These are phyloP conservation scores for Penicillium nucicola DNA, from an alignment of 495 filamentous ascomycete species.

Conservation along the genomic window DNA sequence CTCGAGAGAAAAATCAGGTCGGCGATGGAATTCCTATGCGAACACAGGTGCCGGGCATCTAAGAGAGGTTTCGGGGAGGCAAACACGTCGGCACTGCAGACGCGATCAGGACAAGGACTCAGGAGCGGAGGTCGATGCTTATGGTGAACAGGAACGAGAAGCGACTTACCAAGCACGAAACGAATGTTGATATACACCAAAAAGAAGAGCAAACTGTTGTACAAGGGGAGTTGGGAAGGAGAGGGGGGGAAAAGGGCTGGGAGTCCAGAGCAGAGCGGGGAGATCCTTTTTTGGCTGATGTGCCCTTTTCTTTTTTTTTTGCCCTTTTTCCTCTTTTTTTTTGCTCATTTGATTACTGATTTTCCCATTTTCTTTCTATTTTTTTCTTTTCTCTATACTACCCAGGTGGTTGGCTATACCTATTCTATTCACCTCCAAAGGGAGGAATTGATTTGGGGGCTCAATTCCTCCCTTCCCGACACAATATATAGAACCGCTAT, in stretches of 20 bases:
- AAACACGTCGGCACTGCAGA: constrained; percentile 18
- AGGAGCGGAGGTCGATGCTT: too few relatives aligned
- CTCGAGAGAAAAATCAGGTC: constrained; percentile 28
- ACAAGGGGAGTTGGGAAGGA: constrained; percentile 35
- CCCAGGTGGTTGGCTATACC: not conserved
- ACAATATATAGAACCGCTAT: too few relatives aligned
- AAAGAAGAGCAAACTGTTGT: constrained; percentile 35
- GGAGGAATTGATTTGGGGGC: not conserved
- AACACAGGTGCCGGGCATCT: constrained; percentile 12
- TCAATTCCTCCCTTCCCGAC: not conserved
- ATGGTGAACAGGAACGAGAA: too few relatives aligned
- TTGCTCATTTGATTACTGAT: not conserved
- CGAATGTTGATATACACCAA: constrained; percentile 24
- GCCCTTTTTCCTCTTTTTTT: not conserved
- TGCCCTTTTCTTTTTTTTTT: constrained; percentile 10
- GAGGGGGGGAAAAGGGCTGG: constrained; percentile 15
- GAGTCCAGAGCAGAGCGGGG: constrained; percentile 29
- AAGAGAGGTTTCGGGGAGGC: constrained; percentile 4
- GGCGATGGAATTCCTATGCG: constrained; percentile 11
- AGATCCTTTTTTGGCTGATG: constrained; percentile 21
- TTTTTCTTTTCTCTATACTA: not conserved
- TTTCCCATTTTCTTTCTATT: not conserved
- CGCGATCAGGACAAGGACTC: too few relatives aligned
- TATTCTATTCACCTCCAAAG: not conserved
- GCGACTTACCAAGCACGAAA: constrained; percentile 24